Evolutionary conservation across 2,329 filamentous ascomycete genomes (phyloP).

Genomic region (Colletotrichum shisoi): DNA sequence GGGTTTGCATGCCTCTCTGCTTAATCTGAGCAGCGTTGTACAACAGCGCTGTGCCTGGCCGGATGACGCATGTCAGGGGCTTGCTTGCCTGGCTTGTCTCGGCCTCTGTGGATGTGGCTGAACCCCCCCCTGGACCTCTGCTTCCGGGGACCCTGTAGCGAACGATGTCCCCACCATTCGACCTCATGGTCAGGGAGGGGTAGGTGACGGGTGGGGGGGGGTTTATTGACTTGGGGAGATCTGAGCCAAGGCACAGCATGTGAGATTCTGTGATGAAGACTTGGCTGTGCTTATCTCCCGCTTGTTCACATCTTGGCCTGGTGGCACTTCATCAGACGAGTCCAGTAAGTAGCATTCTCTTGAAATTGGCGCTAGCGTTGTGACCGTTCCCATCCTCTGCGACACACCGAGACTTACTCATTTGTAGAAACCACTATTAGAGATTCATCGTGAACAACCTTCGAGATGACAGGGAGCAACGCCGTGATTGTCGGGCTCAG

Average conservation of each 20-base stretch:
- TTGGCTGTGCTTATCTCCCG: slow-evolving; percentile 33
- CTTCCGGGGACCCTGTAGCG: slow-evolving; percentile 20
- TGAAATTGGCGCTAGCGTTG: too few species aligned
- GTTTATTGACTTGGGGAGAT: slow-evolving; percentile 18
- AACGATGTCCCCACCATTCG: slow-evolving; percentile 21
- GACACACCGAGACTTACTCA: neutral
- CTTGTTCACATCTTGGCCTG: slow-evolving; percentile 16
- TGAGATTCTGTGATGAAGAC: slow-evolving; percentile 24
- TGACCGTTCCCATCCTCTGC: too few species aligned
- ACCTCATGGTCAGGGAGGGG: slow-evolving; percentile 27
- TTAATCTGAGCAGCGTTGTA: neutral
- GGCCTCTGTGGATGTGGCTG: slow-evolving; percentile 24
- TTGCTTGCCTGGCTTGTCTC: slow-evolving; percentile 25
- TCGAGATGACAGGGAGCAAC: slow-evolving; percentile 50
- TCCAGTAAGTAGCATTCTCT: neutral
- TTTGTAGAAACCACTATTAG: neutral
- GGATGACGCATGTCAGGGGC: slow-evolving; percentile 39
- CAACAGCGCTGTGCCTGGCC: slow-evolving; percentile 24
- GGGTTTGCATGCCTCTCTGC: slow-evolving; percentile 1
- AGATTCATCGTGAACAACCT: neutral
- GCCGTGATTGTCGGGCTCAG: slow-evolving; percentile 80
- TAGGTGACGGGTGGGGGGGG: slow-evolving; percentile 25
- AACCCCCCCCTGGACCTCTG: slow-evolving; percentile 23
- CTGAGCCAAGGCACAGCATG: slow-evolving; percentile 21
- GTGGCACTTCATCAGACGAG: neutral